Conservation (phyloP, 345 rosid genomes). For the Rhodamnia argentea region DNA sequence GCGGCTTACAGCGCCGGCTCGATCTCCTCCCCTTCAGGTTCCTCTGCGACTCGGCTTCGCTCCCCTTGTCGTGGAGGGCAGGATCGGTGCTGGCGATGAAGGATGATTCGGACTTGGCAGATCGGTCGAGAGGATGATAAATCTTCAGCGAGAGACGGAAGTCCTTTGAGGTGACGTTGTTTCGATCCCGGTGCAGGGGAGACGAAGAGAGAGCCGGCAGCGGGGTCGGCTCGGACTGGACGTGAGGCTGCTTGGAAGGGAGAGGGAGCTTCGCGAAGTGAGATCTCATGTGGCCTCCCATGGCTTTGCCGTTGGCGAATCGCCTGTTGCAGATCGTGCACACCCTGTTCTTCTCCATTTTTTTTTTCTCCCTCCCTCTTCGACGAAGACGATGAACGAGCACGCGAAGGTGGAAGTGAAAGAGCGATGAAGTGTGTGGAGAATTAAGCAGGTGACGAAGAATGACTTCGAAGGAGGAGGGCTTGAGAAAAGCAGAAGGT, state of each 20-base stretch:
- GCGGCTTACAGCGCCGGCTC: neutral
- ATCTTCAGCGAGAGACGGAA: neutral
- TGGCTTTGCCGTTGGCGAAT: conserved; percentile 53
- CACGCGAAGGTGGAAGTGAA: neutral
- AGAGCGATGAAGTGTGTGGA: neutral
- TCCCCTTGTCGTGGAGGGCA: neutral
- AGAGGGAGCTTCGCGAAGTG: conserved; percentile 37
- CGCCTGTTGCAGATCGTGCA: conserved; percentile 49
- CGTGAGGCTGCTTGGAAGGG: conserved; percentile 11
- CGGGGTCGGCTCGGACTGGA: neutral
- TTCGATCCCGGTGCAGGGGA: neutral
- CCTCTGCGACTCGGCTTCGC: conserved; percentile 13
- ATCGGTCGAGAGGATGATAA: neutral
- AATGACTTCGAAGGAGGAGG: neutral
- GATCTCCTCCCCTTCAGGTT: neutral
- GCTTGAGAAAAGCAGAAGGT: neutral
- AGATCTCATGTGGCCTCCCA: conserved; percentile 74
- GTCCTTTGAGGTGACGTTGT: neutral
- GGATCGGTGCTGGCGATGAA: neutral
- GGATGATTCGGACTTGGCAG: conserved; percentile 7
- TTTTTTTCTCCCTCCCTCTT: neutral
- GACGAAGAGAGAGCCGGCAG: neutral
- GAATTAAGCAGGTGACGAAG: neutral
- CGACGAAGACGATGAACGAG: conserved; percentile 2
- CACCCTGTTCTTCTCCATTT: conserved; percentile 1